These are phyloP conservation scores for Scytalidium lignicola DNA, from an alignment of 2,329 filamentous ascomycete species.

Conservation along the genomic window DNA sequence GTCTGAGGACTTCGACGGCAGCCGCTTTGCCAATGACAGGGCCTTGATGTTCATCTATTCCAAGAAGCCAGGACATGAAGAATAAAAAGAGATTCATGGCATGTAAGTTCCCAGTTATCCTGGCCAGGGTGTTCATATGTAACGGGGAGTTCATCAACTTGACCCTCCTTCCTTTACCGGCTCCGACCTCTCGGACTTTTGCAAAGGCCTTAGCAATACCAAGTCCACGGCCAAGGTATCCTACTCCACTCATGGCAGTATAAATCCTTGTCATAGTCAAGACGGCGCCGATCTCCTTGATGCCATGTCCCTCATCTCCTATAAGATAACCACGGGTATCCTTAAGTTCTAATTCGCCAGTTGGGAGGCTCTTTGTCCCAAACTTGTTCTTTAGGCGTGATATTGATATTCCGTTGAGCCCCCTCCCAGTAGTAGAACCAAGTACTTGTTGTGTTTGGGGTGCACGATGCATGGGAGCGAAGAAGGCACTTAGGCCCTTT, in stretches of 20 bases:
- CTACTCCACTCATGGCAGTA: slow-evolving; percentile 47
- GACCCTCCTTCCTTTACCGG: slow-evolving; percentile 37
- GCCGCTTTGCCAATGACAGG: not conserved
- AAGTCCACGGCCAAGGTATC: slow-evolving; percentile 50
- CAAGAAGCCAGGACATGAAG: slow-evolving; percentile 49
- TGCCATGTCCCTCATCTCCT: slow-evolving; percentile 60
- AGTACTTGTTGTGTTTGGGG: not conserved
- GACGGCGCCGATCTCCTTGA: slow-evolving; percentile 63
- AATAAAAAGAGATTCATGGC: slow-evolving; percentile 51
- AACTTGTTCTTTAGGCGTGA: slow-evolving; percentile 68
- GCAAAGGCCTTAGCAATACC: slow-evolving; percentile 54
- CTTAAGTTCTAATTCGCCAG: slow-evolving; percentile 63
- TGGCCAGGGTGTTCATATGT: slow-evolving; percentile 55
- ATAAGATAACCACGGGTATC: slow-evolving; percentile 62
- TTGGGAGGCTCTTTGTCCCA: slow-evolving; percentile 64
- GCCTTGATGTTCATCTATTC: slow-evolving; percentile 46
- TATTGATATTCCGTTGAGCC: slow-evolving; percentile 63
- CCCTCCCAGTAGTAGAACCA: slow-evolving; percentile 24
- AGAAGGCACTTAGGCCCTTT: slow-evolving; percentile 54
- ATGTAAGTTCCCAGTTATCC: slow-evolving; percentile 49
- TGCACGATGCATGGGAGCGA: slow-evolving; percentile 53
- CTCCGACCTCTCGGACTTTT: slow-evolving; percentile 48
- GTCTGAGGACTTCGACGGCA: slow-evolving; percentile 11
- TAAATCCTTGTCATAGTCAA: slow-evolving; percentile 62
- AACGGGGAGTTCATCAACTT: slow-evolving; percentile 46